Base-by-base conservation (phyloP, 2,329 filamentous ascomycete genomes). In the Paramyrothecium sp. region DNA sequence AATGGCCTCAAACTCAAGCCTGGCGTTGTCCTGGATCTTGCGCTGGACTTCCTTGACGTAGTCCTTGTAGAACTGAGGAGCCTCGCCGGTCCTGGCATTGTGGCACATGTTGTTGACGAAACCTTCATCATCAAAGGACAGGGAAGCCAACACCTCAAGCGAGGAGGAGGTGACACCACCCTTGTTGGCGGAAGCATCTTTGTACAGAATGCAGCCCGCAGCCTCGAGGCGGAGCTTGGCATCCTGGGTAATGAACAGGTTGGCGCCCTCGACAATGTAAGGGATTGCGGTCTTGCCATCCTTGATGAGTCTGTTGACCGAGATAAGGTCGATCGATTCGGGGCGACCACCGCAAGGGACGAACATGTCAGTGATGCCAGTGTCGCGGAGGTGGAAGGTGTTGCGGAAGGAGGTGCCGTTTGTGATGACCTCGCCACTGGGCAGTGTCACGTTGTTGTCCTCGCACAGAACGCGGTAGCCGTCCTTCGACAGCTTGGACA, bases 131-230 rank as follows among this genome's bases (percentile, higher is more conserved):
- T 99, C 91, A 70, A 99, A 98, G 46, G 92, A 95, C 57, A 99
- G 83, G 16, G 92, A 95, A 8, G 95, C 95, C 22, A 99, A 85
- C 7, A 99, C 95, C 70, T 99, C 95, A 33, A 98, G 87, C 1
- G 95, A 98, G 0, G 95, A 98, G 1, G 92, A 97, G 1, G 95
- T 99, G 50, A 99, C 95, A 73, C 95, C 95, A 63, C 95, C 95
- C 82, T 99, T 99, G 85, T 99, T 99, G 56, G 94, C 93, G 41
- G 92, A 97, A 5, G 95, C 95, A 74, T 99, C 95, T 80, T 99
- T 99, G 88, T 92, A 97, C 46, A 99, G 77, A 67, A 98, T 87
- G 70, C 92, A 96, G 59, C 95, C 95, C n/a, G 94, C 93, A 66
- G 92, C 89, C 78, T 99, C 95, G 16, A 99, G 86, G 22, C 92